A percentile compares a stretch with the other conserved stretches of the same genome.
Conservation (phyloP, 371 early-diverging fungal species). For the Rhizopus arrhizus region DNA sequence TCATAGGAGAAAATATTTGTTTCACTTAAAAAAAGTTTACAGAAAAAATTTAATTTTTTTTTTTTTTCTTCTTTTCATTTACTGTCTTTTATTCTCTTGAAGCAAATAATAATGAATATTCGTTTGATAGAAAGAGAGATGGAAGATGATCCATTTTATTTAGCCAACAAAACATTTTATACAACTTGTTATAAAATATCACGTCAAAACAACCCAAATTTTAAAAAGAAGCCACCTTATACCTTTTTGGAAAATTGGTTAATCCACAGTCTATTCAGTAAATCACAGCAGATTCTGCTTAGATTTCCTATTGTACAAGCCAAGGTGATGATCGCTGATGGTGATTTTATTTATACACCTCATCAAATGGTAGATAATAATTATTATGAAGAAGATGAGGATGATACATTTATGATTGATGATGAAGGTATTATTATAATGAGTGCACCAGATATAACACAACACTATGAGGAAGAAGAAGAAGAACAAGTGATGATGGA, state of each 20-base stretch:
- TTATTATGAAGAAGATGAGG: constrained; percentile 33
- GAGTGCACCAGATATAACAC: constrained; percentile 36
- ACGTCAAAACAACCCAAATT: constrained; percentile 46
- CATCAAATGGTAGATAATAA: constrained; percentile 47
- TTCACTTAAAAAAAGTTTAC: too few relatives aligned
- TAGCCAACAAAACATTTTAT: constrained; percentile 50
- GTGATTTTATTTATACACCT: constrained; percentile 55
- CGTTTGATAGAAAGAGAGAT: too few relatives aligned
- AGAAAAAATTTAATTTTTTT: too few relatives aligned
- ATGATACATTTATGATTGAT: constrained; percentile 31
- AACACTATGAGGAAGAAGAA: constrained; percentile 18
- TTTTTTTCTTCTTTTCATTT: too few relatives aligned
- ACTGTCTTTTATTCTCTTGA: too few relatives aligned
- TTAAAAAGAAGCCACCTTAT: constrained; percentile 42
- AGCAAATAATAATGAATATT: too few relatives aligned
- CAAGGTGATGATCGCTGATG: constrained; percentile 44
- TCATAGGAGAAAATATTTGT: too few relatives aligned
- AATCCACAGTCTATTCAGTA: constrained; percentile 51
- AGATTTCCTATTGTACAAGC: constrained; percentile 43
- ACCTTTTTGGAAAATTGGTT: constrained; percentile 50
- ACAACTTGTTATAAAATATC: constrained; percentile 55
- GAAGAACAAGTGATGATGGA: constrained; percentile 32
- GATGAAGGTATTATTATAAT: constrained; percentile 34
- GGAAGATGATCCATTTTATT: constrained; percentile 29
- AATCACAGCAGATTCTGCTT: constrained; percentile 50